Percentiles rank a stretch among this genome's conserved stretches.
Conservation (phyloP, 2,329 filamentous ascomycete species). For the Colletotrichum karsti region DNA sequence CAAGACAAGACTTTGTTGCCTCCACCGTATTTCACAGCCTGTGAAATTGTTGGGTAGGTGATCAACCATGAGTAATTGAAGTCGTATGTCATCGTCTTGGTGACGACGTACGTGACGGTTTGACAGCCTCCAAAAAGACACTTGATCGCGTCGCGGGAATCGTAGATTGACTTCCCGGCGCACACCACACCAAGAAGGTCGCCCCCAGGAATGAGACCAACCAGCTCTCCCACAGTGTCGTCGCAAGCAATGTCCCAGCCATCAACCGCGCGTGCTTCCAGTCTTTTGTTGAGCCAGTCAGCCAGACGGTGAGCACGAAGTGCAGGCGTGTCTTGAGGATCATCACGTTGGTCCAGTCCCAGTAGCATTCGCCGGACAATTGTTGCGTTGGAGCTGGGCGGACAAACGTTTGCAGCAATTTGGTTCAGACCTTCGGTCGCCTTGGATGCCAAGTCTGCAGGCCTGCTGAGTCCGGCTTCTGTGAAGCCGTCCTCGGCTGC, state of each 20-base stretch:
- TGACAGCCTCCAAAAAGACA: background rate
- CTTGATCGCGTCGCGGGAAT: background rate
- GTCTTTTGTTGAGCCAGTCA: background rate
- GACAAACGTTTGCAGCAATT: background rate
- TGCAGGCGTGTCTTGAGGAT: background rate
- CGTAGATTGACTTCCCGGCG: background rate
- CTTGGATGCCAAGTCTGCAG: background rate
- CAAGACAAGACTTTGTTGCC: background rate
- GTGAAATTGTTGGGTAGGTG: background rate
- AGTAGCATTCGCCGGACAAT: no score
- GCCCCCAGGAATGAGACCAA: background rate
- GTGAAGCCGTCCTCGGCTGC: background rate
- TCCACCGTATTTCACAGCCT: background rate
- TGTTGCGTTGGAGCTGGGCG: background rate
- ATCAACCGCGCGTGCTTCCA: background rate
- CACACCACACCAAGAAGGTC: background rate
- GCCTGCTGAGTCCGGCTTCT: background rate
- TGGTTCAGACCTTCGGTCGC: background rate
- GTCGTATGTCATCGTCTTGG: background rate
- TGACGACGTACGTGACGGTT: background rate
- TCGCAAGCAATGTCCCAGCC: background rate
- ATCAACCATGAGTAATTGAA: background rate
- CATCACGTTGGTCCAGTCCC: no score
- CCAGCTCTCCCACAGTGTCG: background rate
- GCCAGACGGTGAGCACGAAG: background rate